A percentile compares a stretch with the other conserved stretches of the same genome.
Conservation (phyloP, 1,284 basidiomycete species). For the Cutaneotrichosporon daszewskae region DNA sequence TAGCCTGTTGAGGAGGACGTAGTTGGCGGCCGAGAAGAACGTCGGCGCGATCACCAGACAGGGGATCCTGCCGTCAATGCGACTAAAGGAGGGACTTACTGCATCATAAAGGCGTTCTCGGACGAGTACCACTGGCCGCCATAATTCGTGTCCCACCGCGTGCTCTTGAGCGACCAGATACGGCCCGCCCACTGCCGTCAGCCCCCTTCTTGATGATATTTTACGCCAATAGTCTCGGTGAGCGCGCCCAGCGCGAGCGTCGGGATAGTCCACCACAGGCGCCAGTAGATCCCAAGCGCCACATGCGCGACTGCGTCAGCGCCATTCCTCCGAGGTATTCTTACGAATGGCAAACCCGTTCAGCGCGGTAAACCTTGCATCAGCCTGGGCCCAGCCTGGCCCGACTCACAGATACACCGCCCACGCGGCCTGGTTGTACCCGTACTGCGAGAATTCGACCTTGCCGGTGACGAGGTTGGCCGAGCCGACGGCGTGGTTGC, state of each 20-base stretch:
- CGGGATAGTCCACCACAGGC: constrained; percentile 30
- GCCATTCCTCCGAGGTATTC: background rate
- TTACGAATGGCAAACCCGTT: background rate
- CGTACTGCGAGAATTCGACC: constrained; percentile 22
- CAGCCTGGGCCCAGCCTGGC: too few species aligned
- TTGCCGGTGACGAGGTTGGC: constrained; percentile 17
- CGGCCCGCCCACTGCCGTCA: constrained; percentile 21
- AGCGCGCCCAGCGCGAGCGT: constrained; percentile 25
- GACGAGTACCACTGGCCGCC: constrained; percentile 17
- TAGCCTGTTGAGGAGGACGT: constrained; percentile 33
- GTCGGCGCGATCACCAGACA: constrained; percentile 32
- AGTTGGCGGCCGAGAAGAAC: constrained; percentile 37
- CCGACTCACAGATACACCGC: background rate
- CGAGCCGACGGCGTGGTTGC: constrained; percentile 26
- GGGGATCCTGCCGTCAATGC: constrained; percentile 15
- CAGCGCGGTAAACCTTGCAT: background rate
- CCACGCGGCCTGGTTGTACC: constrained; percentile 15
- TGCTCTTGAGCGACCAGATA: constrained; percentile 11
- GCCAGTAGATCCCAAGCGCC: constrained; percentile 21
- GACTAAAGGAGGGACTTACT: constrained; percentile 14
- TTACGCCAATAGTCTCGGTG: background rate
- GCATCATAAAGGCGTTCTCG: constrained; percentile 22
- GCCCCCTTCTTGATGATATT: background rate
- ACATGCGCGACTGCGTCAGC: constrained; percentile 21
- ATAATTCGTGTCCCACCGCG: constrained; percentile 15